Conservation (phyloP, 192 early-diverging fungal species). For the Chytriomyces sp. region DNA sequence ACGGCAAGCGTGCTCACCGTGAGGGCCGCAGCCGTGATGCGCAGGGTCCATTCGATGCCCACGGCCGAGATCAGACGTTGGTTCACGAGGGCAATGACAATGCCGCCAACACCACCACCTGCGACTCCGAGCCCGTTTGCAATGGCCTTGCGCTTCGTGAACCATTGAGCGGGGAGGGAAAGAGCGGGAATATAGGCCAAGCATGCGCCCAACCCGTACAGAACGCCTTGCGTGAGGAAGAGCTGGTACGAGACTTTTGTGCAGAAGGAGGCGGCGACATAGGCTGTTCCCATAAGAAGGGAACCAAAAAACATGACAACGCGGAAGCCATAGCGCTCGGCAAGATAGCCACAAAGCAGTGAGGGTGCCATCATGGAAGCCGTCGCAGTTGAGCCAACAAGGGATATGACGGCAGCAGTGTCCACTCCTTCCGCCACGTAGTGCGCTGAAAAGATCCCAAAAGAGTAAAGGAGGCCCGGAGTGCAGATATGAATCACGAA, state of each 20-base stretch:
- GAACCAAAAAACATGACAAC: not conserved
- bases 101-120: slow-evolving; percentile 73
- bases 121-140: slow-evolving; percentile 73
- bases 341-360: slow-evolving; percentile 1
- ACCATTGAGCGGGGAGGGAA: slow-evolving; percentile 70
- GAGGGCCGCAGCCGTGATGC: slow-evolving; percentile 61
- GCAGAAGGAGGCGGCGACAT: not conserved
- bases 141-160: slow-evolving; percentile 59
- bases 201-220: slow-evolving; percentile 72
- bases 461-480: slow-evolving; percentile 4
- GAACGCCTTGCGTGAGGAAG: slow-evolving; percentile 64
- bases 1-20: slow-evolving; percentile 25
- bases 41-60: slow-evolving; percentile 66
- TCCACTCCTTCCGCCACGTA: slow-evolving; percentile 1
- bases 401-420: not conserved
- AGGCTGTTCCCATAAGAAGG: not conserved
- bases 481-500: slow-evolving; percentile 4
- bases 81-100: slow-evolving; percentile 61
- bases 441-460: slow-evolving; percentile 1
- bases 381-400: slow-evolving; percentile 11
- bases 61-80: slow-evolving; percentile 60
- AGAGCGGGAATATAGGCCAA: slow-evolving; percentile 67
- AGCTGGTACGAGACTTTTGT: not conserved
- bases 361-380: not conserved
- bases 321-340: not conserved